phyloP scores from a whole-genome alignment of 1,139 yeast genomes.

The Scheffersomyces parashehatae region DNA sequence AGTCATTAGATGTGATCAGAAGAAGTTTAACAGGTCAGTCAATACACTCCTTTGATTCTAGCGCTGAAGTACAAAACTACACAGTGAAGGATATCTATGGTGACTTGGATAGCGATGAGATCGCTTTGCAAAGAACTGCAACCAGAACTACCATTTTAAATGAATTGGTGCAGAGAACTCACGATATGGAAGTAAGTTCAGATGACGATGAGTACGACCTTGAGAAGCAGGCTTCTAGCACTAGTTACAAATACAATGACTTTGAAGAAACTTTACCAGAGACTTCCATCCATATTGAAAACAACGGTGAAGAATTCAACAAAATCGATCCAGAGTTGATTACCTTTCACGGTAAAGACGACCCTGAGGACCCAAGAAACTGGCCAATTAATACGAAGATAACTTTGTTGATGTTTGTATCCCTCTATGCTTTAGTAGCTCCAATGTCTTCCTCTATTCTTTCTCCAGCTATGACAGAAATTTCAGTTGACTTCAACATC shows the following conservation, averaged over 20 bases:
- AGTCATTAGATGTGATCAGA: slow-evolving; percentile 15
- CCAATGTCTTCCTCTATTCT: slow-evolving; percentile 50
- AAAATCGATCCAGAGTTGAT: slow-evolving; percentile 45
- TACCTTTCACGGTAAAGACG: slow-evolving; percentile 40
- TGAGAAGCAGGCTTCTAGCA: slow-evolving; percentile 3
- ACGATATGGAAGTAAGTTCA: slow-evolving; percentile 8
- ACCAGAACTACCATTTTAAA: slow-evolving; percentile 22
- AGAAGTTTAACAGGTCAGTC: slow-evolving; percentile 11
- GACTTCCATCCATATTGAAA: slow-evolving; percentile 28
- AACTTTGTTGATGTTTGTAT: slow-evolving; percentile 34
- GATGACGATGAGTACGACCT: slow-evolving; percentile 15
- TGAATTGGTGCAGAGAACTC: slow-evolving; percentile 17
- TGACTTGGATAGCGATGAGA: slow-evolving; percentile 24
- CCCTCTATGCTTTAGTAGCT: slow-evolving; percentile 44
- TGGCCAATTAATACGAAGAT: slow-evolving; percentile 33
- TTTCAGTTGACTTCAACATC: slow-evolving; percentile 35
- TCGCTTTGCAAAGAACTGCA: slow-evolving; percentile 19
- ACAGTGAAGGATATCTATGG: slow-evolving; percentile 39
- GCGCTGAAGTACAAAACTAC: slow-evolving; percentile 8
- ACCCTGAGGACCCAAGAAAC: slow-evolving; percentile 43
- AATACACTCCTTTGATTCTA: not conserved
- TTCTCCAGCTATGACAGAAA: slow-evolving; percentile 43
- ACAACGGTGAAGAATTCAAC: slow-evolving; percentile 40
- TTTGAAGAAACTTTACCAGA: slow-evolving; percentile 9
- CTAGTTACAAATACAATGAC: not conserved